Evolutionary conservation across 1,284 basidiomycete genomes (phyloP).

Genomic region (Apiotrichum gracile): DNA sequence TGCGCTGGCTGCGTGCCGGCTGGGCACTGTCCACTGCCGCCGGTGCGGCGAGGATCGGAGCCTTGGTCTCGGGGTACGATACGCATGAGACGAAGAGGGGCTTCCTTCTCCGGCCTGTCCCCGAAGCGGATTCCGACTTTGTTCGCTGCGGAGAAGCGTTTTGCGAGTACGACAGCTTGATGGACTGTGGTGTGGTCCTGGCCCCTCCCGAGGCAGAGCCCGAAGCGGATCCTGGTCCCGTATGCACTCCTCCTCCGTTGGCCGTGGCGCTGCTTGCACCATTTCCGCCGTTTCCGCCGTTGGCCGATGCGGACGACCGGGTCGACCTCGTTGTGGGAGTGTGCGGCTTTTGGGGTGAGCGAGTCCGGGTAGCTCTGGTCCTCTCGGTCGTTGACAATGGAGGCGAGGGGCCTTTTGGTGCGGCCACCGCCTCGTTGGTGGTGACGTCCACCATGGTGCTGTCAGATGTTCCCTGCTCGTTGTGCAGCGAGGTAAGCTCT

Average conservation of each 20-base stretch:
- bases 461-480: neutral
- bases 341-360: conserved; percentile 11
- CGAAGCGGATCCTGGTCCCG: neutral
- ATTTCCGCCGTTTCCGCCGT: neutral
- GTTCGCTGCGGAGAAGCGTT: neutral
- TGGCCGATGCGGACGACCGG: conserved; percentile 5
- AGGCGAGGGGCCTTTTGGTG: conserved; percentile 8
- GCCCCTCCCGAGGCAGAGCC: neutral
- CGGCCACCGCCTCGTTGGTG: neutral
- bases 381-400: conserved; percentile 1
- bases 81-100: conserved; percentile 35
- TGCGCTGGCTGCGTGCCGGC: conserved; percentile 30
- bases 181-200: neutral
- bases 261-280: neutral
- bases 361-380: neutral
- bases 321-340: conserved; percentile 12
- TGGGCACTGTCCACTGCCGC: conserved; percentile 19
- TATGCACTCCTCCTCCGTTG: too few relatives aligned
- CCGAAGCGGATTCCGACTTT: neutral
- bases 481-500: neutral
- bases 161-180: neutral
- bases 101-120: conserved; percentile 12
- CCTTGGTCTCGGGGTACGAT: conserved; percentile 28
- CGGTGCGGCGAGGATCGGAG: conserved; percentile 12
- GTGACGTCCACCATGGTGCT: conserved; percentile 7